Evolutionary conservation across 495 filamentous ascomycete species (phyloP).

Genomic region (Penicillium coprophilum): DNA sequence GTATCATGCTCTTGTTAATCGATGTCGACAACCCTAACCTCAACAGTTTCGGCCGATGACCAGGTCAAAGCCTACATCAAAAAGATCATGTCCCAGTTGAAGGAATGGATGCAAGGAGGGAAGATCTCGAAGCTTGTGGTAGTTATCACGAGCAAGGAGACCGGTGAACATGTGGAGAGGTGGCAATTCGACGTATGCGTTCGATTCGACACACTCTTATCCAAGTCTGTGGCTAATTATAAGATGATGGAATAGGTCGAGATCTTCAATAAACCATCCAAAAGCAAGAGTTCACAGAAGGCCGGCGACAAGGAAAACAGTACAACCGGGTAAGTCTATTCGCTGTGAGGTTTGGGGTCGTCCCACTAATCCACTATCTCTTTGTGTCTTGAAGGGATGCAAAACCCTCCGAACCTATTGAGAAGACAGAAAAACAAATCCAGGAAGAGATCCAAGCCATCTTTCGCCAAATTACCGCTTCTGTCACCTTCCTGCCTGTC

Average conservation of each 20-base stretch:
- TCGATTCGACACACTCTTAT: neutral
- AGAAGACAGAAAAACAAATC: constrained; percentile 91
- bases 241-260: constrained; percentile 51
- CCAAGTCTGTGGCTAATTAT: constrained; percentile 9
- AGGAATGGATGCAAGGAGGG: constrained; percentile 92
- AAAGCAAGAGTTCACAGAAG: constrained; percentile 50
- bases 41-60: constrained; percentile 82
- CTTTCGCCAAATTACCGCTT: constrained; percentile 96
- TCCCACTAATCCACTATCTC: constrained; percentile 7
- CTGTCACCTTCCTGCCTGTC: constrained; percentile 93
- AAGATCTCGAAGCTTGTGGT: constrained; percentile 97
- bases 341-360: neutral
- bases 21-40: constrained; percentile 14
- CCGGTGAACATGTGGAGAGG: constrained; percentile 89
- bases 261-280: constrained; percentile 62
- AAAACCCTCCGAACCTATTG: constrained; percentile 40
- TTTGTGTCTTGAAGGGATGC: constrained; percentile 28
- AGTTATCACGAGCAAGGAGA: constrained; percentile 93
- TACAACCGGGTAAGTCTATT: constrained; percentile 47
- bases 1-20: neutral
- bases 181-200: constrained; percentile 92
- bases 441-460: constrained; percentile 93
- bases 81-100: constrained; percentile 95
- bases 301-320: constrained; percentile 63
- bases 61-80: constrained; percentile 99